Evolutionary conservation across 139 green algal genomes (phyloP), one percentile per base, ranked within the genome.

Genomic region (Trebouxia sp.): DNA sequence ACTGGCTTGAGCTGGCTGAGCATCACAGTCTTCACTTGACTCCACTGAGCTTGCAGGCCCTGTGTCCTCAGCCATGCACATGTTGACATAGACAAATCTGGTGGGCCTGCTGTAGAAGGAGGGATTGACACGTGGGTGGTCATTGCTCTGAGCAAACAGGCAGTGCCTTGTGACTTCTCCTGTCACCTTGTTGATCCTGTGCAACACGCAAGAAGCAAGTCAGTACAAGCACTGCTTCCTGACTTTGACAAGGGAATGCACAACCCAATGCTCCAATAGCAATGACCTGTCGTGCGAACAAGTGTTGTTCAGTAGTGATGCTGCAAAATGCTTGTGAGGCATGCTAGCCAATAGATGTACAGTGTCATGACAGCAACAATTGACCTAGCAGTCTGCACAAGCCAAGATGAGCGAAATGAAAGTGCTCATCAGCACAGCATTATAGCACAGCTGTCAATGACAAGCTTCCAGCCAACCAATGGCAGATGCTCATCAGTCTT

Each of bases 51-150:
- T 53, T 17, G 6, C 24, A 24, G 38, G 5, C 6, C 39, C 42
- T 6, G 67, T n/a, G 39, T 77, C 67, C 8, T 53, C 67, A 32
- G 67, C 39, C 41, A 56, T 56, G 20, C 41, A 77, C 67, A 56
- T 58, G 12, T 83, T 79, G 66, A 83, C 76, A 28, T 79, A 83
- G 14, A 70, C 51, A 55, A 75, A 83, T 43, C 79, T 75, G 8
- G 79, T 83, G 11, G 48, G 66, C 35, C n/a, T 47, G 47, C 28
- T 35, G 66, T 74, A 79, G 67, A 83, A 83, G 48, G 37, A 42
- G 24, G 79, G 50, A 48, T 83, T 83, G 66, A 83, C 79, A 3
- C 39, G 26, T 6, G 79, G 66, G 48, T 83, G 79, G 37, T 83
- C 79, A 55, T 72, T 72, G 67, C 48, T 83, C 24, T 79, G 79